Conservation (phyloP, 73 alveolate species). For the Urostyla sp. region DNA sequence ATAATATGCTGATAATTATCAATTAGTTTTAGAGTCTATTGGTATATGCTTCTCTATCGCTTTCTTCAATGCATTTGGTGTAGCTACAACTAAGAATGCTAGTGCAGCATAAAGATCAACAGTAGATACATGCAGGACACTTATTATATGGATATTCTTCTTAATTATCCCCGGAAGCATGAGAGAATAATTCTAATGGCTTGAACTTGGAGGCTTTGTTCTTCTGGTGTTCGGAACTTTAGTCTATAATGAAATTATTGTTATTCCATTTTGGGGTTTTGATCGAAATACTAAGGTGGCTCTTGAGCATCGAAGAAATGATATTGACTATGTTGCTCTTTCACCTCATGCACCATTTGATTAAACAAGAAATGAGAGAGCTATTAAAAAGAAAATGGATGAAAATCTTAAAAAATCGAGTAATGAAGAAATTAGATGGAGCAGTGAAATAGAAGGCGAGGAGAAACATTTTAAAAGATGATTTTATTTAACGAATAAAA, state of each 20-base stretch:
- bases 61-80: conserved; percentile 89
- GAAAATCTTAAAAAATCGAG: not conserved
- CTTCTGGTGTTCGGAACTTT: conserved; percentile 88
- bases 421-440: too few species aligned
- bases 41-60: conserved; percentile 87
- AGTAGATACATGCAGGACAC: conserved; percentile 91
- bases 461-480: too few species aligned
- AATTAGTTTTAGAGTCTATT: conserved; percentile 58
- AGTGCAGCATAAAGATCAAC: conserved; percentile 93
- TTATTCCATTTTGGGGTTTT: conserved; percentile 70
- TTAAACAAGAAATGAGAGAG: not conserved
- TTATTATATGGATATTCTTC: conserved; percentile 86
- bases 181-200: conserved; percentile 76
- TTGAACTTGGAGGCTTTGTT: conserved; percentile 89
- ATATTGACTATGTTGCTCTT: conserved; percentile 19
- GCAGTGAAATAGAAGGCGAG: not conserved
- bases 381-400: not conserved
- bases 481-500: too few species aligned
- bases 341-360: conserved; percentile 44
- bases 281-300: conserved; percentile 63
- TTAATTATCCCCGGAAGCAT: conserved; percentile 69
- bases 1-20: conserved; percentile 64
- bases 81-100: conserved; percentile 91
- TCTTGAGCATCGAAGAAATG: conserved; percentile 5
- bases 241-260: conserved; percentile 89